These are phyloP conservation scores for Pythium periplocum DNA, from an alignment of 352 stramenopile species.

Conservation along the genomic window DNA sequence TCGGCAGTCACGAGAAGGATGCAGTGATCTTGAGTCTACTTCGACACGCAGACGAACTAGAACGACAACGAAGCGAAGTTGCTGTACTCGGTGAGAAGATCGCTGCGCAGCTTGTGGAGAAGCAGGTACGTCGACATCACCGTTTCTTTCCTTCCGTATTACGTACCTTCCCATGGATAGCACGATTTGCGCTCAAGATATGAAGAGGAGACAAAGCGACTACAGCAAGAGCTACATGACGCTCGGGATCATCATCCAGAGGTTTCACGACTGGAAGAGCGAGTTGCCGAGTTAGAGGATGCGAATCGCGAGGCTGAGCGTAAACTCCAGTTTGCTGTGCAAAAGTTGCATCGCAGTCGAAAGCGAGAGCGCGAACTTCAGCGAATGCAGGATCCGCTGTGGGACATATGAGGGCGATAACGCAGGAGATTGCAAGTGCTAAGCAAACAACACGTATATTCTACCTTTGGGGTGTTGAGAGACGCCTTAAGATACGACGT, in stretches of 20 bases:
- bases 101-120: slow-evolving; percentile 52
- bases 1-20: slow-evolving; percentile 50
- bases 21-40: slow-evolving; percentile 46
- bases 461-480: too few relatives aligned
- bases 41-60: slow-evolving; percentile 27
- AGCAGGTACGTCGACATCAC: slow-evolving; percentile 40
- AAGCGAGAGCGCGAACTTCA: slow-evolving; percentile 65
- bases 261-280: slow-evolving; percentile 30
- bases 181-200: too few relatives aligned
- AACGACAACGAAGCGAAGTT: slow-evolving; percentile 39
- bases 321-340: slow-evolving; percentile 62
- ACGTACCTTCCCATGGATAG: neutral
- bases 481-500: slow-evolving; percentile 54
- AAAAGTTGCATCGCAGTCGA: slow-evolving; percentile 71
- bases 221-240: slow-evolving; percentile 44
- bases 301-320: slow-evolving; percentile 42
- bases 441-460: slow-evolving; percentile 6
- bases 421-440: slow-evolving; percentile 1
- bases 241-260: slow-evolving; percentile 43
- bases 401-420: slow-evolving; percentile 29
- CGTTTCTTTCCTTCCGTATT: neutral
- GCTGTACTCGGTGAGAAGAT: slow-evolving; percentile 60
- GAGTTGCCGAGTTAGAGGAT: slow-evolving; percentile 35
- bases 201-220: neutral
- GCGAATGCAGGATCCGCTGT: slow-evolving; percentile 61